Evolutionary conservation across 129 eudicot genomes (phyloP), one percentile per base, ranked within the genome.

Genomic region (Cynara cardunculus): DNA sequence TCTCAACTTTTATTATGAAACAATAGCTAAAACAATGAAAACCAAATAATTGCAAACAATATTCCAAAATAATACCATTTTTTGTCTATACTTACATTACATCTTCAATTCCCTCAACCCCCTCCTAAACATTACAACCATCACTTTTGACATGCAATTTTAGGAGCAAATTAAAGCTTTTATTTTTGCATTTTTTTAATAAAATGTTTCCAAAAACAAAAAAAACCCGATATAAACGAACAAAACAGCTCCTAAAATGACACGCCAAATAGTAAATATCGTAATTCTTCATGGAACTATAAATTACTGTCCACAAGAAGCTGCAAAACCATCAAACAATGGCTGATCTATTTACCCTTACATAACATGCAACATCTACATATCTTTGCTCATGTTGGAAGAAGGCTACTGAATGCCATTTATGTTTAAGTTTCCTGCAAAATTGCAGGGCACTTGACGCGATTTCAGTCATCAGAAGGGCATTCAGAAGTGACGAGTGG

Each of bases 281-380:
- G 34, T 78, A 69, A 80, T 5, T 39, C 39, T 53, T 78, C 67
- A 24, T 28, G 61, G 41, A 44, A 67, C 68, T 70, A 76, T 70
- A 76, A 53, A 70, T 37, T 34, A 61, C 28, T 59, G 53, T n/a
- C 41, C 73, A 76, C 78, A 26, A 59, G 22, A 77, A 82, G 73
- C 82, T 76, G 86, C 73, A 71, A 71, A 56, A 46, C 25, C 27
- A 82, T 75, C 77, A 76, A 76, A 77, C 78, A 61, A 65, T 59
- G 73, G 67, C 75, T 71, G 39, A 39, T 30, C 82, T 77, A 83
- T 39, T 14, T 77, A 83, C 79, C 73, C 74, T 76, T 49, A 10
- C 21, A 13, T 27, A 72, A 30, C 62, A 16, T 3, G 3, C 69
- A 25, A 39, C 75, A 30, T 77, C 69, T 64, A 77, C 82, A 65